phyloP scores from a whole-genome alignment of 768 basidiomycete species.

The Agaricus blazei region DNA sequence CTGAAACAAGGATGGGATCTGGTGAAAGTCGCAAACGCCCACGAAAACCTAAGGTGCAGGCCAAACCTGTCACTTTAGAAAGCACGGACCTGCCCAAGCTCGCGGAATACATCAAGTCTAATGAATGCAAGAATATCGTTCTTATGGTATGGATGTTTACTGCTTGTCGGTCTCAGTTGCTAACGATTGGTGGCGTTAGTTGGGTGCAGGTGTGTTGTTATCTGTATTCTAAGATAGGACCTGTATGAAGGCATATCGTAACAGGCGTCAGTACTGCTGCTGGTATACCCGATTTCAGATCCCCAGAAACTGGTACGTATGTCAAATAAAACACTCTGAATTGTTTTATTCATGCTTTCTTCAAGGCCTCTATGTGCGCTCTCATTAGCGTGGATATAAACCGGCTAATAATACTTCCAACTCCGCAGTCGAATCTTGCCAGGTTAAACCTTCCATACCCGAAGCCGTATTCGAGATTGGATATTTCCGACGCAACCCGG shows the following conservation, averaged over 20 bases:
- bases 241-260: neutral
- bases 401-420: neutral
- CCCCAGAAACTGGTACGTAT: constrained; percentile 70
- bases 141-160: constrained; percentile 54
- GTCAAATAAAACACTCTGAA: neutral
- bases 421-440: constrained; percentile 66
- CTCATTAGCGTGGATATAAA: neutral
- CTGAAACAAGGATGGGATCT: no score
- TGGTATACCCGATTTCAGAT: constrained; percentile 88
- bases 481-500: constrained; percentile 77
- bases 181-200: constrained; percentile 26
- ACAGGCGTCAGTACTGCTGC: constrained; percentile 73
- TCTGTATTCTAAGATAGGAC: neutral
- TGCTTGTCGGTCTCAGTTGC: constrained; percentile 1
- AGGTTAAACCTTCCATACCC: constrained; percentile 77
- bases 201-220: constrained; percentile 57
- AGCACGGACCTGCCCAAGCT: constrained; percentile 30
- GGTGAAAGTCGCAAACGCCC: no score
- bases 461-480: constrained; percentile 94
- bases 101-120: constrained; percentile 65
- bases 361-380: constrained; percentile 50
- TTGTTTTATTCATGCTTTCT: neutral
- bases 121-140: constrained; percentile 61
- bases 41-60: constrained; percentile 11
- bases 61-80: constrained; percentile 18